Evolutionary conservation across 1,139 yeast genomes (phyloP), one percentile per base, ranked within the genome.

Genomic region (Yamadazyma epiphylla): DNA sequence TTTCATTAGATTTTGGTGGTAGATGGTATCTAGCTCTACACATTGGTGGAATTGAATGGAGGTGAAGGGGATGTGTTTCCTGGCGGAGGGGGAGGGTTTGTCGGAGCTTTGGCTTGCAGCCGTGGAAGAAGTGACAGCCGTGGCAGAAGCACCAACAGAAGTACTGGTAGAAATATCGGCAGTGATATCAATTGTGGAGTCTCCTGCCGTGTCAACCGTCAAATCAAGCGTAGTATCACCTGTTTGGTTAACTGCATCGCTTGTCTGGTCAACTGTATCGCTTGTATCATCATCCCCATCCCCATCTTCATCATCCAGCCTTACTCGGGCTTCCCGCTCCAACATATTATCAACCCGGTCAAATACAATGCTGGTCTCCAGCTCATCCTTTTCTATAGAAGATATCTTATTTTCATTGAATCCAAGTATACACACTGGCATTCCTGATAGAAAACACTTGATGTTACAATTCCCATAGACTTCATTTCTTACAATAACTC

Each of bases 11-110:
- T 64, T 64, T 10, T 64, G 58, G 13, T 55, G 46, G 41, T 67
- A 65, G 10, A 68, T 49, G 11, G 65, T 46, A 13, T 61, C 59
- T 16, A 68, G 46, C 36, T 66, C 60, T 4, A 66, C 64, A 43
- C 74, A 68, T 48, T 67, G 74, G 32, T 68, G 74, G 37, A 65
- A 68, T 43, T 64, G 73, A 25, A 65, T 64, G 37, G 64, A 64
- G n/a, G 63, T 43, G 15, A 66, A 57, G 2, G 72, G 71, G 2
- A 62, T 55, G 24, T 38, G 47, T 23, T 30, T 35, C 28, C 13
- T 29, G 26, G 22, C 24, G 26, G 19, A 20, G 15, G 20, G 24
- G 8, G 5, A 12, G 13, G 10, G 14, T 16, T 15, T 10, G 13
- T 15, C 15, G 6, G 14, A 13, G 13, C 13, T 14, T 15, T 21